These are phyloP conservation scores for Leptomonas seymouri DNA, from an alignment of 208 protist species.

Conservation along the genomic window DNA sequence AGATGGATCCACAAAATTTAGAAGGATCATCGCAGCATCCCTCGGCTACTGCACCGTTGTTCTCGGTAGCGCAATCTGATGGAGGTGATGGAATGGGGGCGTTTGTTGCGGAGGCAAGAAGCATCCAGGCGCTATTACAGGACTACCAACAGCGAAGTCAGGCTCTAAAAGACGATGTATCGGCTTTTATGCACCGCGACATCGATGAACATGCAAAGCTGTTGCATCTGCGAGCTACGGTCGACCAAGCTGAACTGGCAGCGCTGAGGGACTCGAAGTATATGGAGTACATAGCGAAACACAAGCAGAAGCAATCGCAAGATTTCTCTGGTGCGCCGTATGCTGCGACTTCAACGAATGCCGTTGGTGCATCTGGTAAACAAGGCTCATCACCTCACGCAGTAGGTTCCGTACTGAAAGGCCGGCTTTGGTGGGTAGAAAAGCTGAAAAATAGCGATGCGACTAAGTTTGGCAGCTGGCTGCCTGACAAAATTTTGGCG, in stretches of 20 bases:
- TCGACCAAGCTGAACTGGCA: conserved; percentile 15
- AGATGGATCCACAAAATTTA: neutral
- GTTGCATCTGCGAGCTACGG: conserved; percentile 19
- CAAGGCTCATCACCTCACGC: too few relatives aligned
- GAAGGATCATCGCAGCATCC: neutral
- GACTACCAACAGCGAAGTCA: conserved; percentile 10
- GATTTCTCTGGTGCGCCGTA: neutral
- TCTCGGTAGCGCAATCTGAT: neutral
- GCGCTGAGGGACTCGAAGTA: conserved; percentile 14
- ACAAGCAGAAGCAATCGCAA: neutral
- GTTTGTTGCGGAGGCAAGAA: conserved; percentile 18
- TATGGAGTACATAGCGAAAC: conserved; percentile 13
- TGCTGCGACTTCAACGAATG: too few relatives aligned
- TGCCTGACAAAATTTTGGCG: conserved; percentile 16
- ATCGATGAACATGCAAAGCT: conserved; percentile 28
- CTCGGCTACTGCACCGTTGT: neutral
- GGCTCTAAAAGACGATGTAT: conserved; percentile 9
- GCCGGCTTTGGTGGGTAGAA: conserved; percentile 8
- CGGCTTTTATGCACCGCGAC: conserved; percentile 22
- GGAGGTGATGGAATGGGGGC: neutral
- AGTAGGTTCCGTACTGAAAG: neutral
- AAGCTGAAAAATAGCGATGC: neutral
- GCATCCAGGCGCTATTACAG: conserved; percentile 22
- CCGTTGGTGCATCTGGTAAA: too few relatives aligned
- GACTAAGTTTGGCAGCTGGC: conserved; percentile 5